phyloP scores from a whole-genome alignment of 129 eudicot genomes.

The Dittrichia graveolens region DNA sequence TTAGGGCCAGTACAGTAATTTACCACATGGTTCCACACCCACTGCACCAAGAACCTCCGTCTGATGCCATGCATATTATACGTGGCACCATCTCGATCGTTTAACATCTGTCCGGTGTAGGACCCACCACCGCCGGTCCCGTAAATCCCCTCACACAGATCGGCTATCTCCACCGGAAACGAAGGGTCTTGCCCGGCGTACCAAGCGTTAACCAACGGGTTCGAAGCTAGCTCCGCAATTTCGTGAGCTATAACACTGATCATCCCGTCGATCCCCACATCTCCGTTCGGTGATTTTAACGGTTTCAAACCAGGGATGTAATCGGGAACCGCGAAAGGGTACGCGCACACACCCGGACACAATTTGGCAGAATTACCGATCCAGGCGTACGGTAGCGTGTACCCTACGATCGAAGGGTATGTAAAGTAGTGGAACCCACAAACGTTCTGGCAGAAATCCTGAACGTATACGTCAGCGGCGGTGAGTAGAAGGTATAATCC shows the following conservation, averaged over 20 bases:
- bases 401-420: slow-evolving; percentile 85
- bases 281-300: slow-evolving; percentile 72
- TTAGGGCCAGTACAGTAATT: slow-evolving; percentile 92
- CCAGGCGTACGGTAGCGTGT: slow-evolving; percentile 93
- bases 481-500: slow-evolving; percentile 80
- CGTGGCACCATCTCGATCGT: slow-evolving; percentile 85
- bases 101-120: slow-evolving; percentile 87
- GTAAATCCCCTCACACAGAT: slow-evolving; percentile 86
- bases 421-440: slow-evolving; percentile 92
- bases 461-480: slow-evolving; percentile 73
- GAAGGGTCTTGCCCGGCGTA: slow-evolving; percentile 83
- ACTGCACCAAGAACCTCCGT: slow-evolving; percentile 80
- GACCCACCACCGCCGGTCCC: slow-evolving; percentile 98
- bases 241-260: slow-evolving; percentile 83
- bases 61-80: slow-evolving; percentile 82
- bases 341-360: slow-evolving; percentile 82
- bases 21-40: slow-evolving; percentile 81
- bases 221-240: slow-evolving; percentile 71
- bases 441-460: slow-evolving; percentile 71
- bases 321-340: slow-evolving; percentile 75
- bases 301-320: slow-evolving; percentile 70
- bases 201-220: slow-evolving; percentile 86
- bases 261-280: slow-evolving; percentile 82
- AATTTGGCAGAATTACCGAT: slow-evolving; percentile 71
- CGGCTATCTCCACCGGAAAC: slow-evolving; percentile 87